phyloP scores from a whole-genome alignment of 2,329 filamentous ascomycete species.

The Pseudocercospora musae region DNA sequence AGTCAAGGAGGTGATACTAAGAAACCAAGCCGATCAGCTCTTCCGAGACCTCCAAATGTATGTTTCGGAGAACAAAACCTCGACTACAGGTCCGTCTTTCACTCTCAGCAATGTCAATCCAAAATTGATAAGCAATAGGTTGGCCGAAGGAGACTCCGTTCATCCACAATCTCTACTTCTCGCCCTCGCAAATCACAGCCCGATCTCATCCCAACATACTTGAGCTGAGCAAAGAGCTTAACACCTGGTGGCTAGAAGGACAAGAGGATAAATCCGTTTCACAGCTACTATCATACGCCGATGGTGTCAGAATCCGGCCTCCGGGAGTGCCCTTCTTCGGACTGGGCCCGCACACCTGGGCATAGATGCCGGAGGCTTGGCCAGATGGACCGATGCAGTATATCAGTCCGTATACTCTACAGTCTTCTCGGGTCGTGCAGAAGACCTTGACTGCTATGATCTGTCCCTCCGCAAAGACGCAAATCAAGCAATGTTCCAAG shows the following conservation, averaged over 20 bases:
- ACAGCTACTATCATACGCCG: conserved; percentile 10
- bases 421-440: conserved; percentile 8
- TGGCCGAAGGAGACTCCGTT: conserved; percentile 14
- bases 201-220: conserved; percentile 9
- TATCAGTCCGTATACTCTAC: conserved; percentile 4
- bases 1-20: conserved; percentile 7
- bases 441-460: conserved; percentile 13
- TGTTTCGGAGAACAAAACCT: conserved; percentile 4
- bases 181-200: conserved; percentile 10
- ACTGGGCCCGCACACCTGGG: conserved; percentile 10
- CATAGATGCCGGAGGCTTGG: conserved; percentile 11
- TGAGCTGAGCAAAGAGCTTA: conserved; percentile 7
- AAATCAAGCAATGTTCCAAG: conserved; percentile 10
- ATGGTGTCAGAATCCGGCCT: conserved; percentile 10
- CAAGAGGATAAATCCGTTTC: neutral
- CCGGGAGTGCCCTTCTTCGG: conserved; percentile 11
- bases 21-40: conserved; percentile 7
- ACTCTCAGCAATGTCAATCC: neutral
- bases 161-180: conserved; percentile 13
- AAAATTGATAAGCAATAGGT: neutral
- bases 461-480: conserved; percentile 8
- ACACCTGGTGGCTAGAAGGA: conserved; percentile 11
- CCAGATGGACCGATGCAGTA: conserved; percentile 8
- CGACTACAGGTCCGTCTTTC: conserved; percentile 6
- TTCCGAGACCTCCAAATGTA: conserved; percentile 9